Conservation (phyloP, 805 yeast species). For the Hanseniaspora jakobsenii region DNA sequence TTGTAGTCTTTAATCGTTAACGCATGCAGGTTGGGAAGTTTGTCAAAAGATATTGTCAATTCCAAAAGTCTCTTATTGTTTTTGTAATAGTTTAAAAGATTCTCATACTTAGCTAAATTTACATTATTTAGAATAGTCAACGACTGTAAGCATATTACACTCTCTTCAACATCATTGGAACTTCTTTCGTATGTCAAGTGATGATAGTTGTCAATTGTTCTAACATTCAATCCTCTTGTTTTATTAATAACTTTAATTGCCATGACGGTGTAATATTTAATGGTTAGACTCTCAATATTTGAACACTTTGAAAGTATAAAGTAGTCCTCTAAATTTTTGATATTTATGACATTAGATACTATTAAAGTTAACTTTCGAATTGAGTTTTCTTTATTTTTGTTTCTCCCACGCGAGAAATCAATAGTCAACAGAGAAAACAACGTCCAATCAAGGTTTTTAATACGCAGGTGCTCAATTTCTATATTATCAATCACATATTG, state of each 20-base stretch:
- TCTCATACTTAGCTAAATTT: not conserved
- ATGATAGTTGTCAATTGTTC: not conserved
- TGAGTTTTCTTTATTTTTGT: not conserved
- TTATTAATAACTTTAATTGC: slow-evolving; percentile 1
- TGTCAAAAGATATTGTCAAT: slow-evolving; percentile 1
- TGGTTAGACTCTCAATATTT: not conserved
- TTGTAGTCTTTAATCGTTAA: slow-evolving; percentile 1
- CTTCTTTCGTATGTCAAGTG: not conserved
- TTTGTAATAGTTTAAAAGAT: not conserved
- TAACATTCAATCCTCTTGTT: not conserved
- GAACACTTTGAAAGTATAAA: not conserved
- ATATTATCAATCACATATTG: not conserved
- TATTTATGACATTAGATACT: slow-evolving; percentile 8
- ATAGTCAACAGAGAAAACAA: not conserved
- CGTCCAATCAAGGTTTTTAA: slow-evolving; percentile 5
- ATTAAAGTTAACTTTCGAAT: not conserved
- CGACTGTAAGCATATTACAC: not conserved
- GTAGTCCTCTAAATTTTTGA: not conserved
- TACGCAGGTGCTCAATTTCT: not conserved
- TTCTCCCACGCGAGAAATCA: not conserved
- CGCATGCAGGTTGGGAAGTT: not conserved
- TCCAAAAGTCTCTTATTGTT: slow-evolving; percentile 1
- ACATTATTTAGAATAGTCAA: not conserved
- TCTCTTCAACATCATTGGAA: too few relatives aligned
- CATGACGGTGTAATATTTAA: slow-evolving; percentile 2